A percentile compares a stretch with the other conserved stretches of the same genome.
phyloP scores from a whole-genome alignment of 352 stramenopile species.

The Phytophthora podocarpi region DNA sequence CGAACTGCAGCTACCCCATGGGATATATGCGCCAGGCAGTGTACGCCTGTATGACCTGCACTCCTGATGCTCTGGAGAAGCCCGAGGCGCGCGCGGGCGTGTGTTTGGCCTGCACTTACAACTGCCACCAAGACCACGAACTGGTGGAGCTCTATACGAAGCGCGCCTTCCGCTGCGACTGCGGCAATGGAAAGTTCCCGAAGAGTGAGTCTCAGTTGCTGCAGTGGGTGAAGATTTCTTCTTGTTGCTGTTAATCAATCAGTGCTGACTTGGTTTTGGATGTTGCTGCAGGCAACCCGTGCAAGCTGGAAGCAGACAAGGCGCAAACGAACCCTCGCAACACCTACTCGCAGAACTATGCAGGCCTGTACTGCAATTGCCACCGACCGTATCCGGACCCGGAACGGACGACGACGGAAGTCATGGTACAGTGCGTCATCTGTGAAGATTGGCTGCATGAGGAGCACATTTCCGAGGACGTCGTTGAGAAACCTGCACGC shows the following conservation, averaged over 20 bases:
- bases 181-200: constrained; percentile 69
- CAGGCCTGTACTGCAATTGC: constrained; percentile 69
- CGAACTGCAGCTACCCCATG: constrained; percentile 72
- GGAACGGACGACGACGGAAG: constrained; percentile 62
- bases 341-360: constrained; percentile 78
- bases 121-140: constrained; percentile 76
- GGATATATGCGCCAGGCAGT: constrained; percentile 71
- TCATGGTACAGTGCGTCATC: constrained; percentile 81
- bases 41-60: constrained; percentile 77
- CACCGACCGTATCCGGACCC: constrained; percentile 78
- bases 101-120: constrained; percentile 77
- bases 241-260: neutral
- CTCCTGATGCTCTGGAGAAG: constrained; percentile 41
- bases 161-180: constrained; percentile 75
- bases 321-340: constrained; percentile 55
- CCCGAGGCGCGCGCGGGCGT: constrained; percentile 49
- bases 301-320: constrained; percentile 65
- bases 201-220: constrained; percentile 23
- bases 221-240: too few relatives aligned
- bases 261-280: too few relatives aligned
- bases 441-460: constrained; percentile 85
- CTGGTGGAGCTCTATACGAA: constrained; percentile 86
- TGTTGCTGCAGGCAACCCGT: constrained; percentile 38
- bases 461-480: constrained; percentile 55
- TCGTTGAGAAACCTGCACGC: neutral